Evolutionary conservation across 306 rosid species (phyloP).

Genomic region (Hippophae gyantsensis): DNA sequence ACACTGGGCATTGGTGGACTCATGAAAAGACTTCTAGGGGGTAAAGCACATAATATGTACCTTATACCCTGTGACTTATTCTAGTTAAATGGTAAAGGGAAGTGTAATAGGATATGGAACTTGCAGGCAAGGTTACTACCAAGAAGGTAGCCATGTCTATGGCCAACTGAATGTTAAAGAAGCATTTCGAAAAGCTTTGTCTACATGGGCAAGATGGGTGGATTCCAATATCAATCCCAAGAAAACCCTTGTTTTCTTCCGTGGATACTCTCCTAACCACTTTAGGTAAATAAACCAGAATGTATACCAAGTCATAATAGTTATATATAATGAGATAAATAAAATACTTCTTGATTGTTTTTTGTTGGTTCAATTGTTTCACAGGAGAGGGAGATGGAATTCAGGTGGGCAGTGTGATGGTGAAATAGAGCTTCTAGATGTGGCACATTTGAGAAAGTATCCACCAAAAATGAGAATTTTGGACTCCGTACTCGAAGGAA

Average conservation of each 20-base stretch:
- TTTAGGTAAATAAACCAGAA: constrained; percentile 10
- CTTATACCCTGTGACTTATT: neutral
- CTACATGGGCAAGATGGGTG: constrained; percentile 24
- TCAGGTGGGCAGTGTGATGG: constrained; percentile 16
- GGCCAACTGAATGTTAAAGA: constrained; percentile 8
- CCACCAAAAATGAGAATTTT: constrained; percentile 14
- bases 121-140: constrained; percentile 21
- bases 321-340: neutral
- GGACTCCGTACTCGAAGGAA: constrained; percentile 10
- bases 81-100: neutral
- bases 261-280: constrained; percentile 23
- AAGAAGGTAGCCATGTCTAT: constrained; percentile 19
- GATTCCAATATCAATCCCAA: constrained; percentile 11
- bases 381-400: constrained; percentile 14
- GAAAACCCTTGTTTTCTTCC: constrained; percentile 17
- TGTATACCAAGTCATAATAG: neutral
- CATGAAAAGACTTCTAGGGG: constrained; percentile 23
- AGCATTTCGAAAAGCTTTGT: constrained; percentile 17
- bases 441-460: constrained; percentile 12
- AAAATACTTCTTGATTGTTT: neutral
- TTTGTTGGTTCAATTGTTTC: neutral
- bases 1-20: constrained; percentile 26
- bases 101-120: neutral
- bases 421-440: constrained; percentile 6
- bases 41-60: neutral